Conservation (phyloP, 2,329 filamentous ascomycete genomes). For the Colletotrichum gloeosporioides region DNA sequence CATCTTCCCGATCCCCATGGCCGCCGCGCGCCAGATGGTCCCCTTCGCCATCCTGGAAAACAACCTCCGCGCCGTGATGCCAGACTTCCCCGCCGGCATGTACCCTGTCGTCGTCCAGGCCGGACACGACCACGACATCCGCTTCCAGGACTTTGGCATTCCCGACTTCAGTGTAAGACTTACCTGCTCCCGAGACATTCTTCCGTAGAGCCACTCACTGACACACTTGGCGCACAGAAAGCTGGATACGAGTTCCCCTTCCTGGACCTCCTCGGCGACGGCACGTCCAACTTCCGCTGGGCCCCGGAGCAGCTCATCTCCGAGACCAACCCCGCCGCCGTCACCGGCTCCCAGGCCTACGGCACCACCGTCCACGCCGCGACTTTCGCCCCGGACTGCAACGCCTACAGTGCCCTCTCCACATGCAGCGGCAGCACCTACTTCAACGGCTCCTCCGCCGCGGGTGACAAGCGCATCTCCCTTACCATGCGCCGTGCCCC, state of each 20-base stretch:
- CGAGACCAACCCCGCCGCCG: conserved; percentile 43
- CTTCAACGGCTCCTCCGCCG: conserved; percentile 23
- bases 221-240: conserved; percentile 39
- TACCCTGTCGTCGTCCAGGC: conserved; percentile 59
- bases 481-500: conserved; percentile 23
- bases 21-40: conserved; percentile 50
- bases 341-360: conserved; percentile 50
- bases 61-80: conserved; percentile 52
- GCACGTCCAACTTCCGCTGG: conserved; percentile 57
- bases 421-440: conserved; percentile 4
- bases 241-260: conserved; percentile 61
- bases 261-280: conserved; percentile 56
- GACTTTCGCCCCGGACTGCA: conserved; percentile 50
- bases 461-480: conserved; percentile 7
- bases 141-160: conserved; percentile 41
- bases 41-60: conserved; percentile 53
- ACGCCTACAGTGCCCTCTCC: conserved; percentile 46
- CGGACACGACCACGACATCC: conserved; percentile 56
- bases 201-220: neutral
- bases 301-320: conserved; percentile 52
- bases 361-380: conserved; percentile 48
- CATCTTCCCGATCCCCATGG: conserved; percentile 55
- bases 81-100: conserved; percentile 53
- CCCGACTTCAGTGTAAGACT: conserved; percentile 53
- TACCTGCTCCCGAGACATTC: neutral